Evolutionary conservation across 1,284 basidiomycete genomes (phyloP).

Genomic region (Mrakiaceae sp.): DNA sequence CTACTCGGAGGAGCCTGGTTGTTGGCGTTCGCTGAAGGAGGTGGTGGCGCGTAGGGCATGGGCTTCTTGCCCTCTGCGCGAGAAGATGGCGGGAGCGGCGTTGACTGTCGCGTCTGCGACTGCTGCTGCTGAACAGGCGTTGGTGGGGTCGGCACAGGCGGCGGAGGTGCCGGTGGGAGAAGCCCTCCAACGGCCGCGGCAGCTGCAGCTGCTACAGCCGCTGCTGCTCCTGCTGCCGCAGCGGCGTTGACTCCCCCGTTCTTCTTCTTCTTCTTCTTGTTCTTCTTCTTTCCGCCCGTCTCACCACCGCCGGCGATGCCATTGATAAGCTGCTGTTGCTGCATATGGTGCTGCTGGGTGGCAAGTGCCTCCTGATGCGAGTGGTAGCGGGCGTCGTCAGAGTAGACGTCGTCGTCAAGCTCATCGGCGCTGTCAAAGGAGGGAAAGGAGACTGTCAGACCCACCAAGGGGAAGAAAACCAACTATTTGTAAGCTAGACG

Average conservation of each 20-base stretch:
- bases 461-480: neutral
- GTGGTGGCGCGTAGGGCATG: constrained; percentile 43
- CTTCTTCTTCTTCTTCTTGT: constrained; percentile 47
- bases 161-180: constrained; percentile 26
- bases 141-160: constrained; percentile 21
- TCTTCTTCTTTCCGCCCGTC: constrained; percentile 36
- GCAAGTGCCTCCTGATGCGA: neutral
- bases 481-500: neutral
- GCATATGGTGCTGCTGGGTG: constrained; percentile 2
- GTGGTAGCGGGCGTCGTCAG: constrained; percentile 36
- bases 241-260: constrained; percentile 15
- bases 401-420: constrained; percentile 41
- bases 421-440: constrained; percentile 34
- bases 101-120: constrained; percentile 25
- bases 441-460: constrained; percentile 11
- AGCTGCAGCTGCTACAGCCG: constrained; percentile 17
- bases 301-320: constrained; percentile 1
- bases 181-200: constrained; percentile 30
- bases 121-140: constrained; percentile 20
- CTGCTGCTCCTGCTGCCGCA: constrained; percentile 23
- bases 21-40: constrained; percentile 21
- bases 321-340: no score
- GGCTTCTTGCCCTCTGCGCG: constrained; percentile 65
- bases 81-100: constrained; percentile 46
- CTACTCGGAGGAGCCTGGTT: constrained; percentile 26